A percentile compares a stretch with the other conserved stretches of the same genome.
These are phyloP conservation scores for Trichoderma sp. DNA, from an alignment of 2,329 filamentous ascomycete genomes.

Conservation along the genomic window DNA sequence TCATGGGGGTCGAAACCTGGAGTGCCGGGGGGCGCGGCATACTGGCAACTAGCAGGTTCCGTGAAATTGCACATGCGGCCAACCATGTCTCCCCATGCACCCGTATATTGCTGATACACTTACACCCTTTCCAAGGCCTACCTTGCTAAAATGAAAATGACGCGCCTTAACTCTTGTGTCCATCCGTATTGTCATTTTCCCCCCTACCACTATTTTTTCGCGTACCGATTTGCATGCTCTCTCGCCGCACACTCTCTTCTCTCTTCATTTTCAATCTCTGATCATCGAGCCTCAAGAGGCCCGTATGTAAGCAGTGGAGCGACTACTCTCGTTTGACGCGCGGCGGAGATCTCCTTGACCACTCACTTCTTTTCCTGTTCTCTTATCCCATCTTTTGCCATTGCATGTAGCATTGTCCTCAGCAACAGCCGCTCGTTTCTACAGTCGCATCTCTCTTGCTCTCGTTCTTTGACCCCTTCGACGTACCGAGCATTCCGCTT, in stretches of 20 bases:
- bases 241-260: slow-evolving; percentile 13
- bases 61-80: slow-evolving; percentile 13
- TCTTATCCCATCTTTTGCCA: not conserved
- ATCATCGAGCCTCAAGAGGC: not conserved
- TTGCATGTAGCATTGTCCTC: not conserved
- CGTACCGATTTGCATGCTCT: slow-evolving; percentile 5
- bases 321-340: slow-evolving; percentile 16
- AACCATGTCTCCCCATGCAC: slow-evolving; percentile 5
- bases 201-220: slow-evolving; percentile 5
- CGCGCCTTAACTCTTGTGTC: slow-evolving; percentile 9
- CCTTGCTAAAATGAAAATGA: slow-evolving; percentile 19
- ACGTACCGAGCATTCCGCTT: not conserved
- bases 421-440: slow-evolving; percentile 12
- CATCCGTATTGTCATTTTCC: slow-evolving; percentile 9
- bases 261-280: slow-evolving; percentile 1
- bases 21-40: slow-evolving; percentile 11
- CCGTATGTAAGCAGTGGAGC: slow-evolving; percentile 17
- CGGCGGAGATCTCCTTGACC: slow-evolving; percentile 7
- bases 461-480: slow-evolving; percentile 2
- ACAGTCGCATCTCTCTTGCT: not conserved
- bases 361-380: not conserved
- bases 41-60: not conserved
- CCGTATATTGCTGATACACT: slow-evolving; percentile 10
- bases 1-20: slow-evolving; percentile 16
- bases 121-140: slow-evolving; percentile 12